Conservation (phyloP, 129 eudicot genomes). For the Lactuca saligna region DNA sequence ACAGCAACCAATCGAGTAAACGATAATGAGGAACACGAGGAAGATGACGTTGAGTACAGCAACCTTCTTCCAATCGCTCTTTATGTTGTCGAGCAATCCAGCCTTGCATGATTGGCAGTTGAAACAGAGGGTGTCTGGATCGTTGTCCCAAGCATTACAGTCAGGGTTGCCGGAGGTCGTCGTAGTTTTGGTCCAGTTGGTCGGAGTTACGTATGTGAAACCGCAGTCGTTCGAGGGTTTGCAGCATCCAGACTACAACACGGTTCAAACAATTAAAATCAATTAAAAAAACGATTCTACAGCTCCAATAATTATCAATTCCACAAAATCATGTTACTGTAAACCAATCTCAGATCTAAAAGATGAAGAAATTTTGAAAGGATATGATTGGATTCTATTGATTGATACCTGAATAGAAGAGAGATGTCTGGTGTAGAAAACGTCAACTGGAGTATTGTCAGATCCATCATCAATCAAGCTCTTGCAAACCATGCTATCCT, state of each 20-base stretch:
- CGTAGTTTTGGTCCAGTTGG: slow-evolving; percentile 59
- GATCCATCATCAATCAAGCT: slow-evolving; percentile 47
- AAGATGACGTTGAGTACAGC: slow-evolving; percentile 67
- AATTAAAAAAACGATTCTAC: neutral
- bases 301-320: slow-evolving; percentile 9
- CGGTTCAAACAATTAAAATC: neutral
- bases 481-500: slow-evolving; percentile 71
- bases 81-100: slow-evolving; percentile 79
- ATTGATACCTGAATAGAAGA: slow-evolving; percentile 70
- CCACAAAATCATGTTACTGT: neutral
- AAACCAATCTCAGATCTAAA: slow-evolving; percentile 19
- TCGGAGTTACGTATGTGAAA: slow-evolving; percentile 57
- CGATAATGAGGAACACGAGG: slow-evolving; percentile 67
- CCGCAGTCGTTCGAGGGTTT: slow-evolving; percentile 67
- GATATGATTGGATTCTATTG: neutral
- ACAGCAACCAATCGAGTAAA: slow-evolving; percentile 78
- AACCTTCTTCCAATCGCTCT: slow-evolving; percentile 85
- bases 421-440: slow-evolving; percentile 43
- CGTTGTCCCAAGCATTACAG: slow-evolving; percentile 66
- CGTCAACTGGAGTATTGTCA: slow-evolving; percentile 19
- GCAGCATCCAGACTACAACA: slow-evolving; percentile 87
- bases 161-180: slow-evolving; percentile 40
- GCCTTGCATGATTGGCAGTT: slow-evolving; percentile 90
- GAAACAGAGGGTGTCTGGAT: slow-evolving; percentile 54
- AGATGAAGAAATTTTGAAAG: neutral